Percentiles rank a stretch among this genome's conserved stretches.
phyloP scores from a whole-genome alignment of 2,329 filamentous ascomycete species.

The Verticillium tricorpus region DNA sequence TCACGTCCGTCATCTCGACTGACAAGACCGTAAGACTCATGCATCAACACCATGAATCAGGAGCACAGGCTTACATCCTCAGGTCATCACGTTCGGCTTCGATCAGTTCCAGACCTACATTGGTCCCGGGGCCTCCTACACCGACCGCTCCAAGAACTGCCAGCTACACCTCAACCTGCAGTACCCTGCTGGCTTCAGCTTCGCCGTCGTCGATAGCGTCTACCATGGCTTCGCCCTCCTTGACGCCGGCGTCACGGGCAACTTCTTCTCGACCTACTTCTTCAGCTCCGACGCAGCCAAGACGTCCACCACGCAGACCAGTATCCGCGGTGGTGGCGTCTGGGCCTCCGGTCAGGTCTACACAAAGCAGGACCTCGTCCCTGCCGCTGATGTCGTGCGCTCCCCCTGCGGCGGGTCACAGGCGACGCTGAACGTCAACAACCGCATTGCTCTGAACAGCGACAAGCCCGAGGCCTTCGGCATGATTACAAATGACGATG shows the following conservation, averaged over 20 bases:
- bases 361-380: constrained; percentile 28
- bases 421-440: constrained; percentile 39
- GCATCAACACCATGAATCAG: neutral
- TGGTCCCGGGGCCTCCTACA: constrained; percentile 6
- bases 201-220: constrained; percentile 26
- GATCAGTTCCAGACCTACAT: constrained; percentile 13
- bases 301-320: constrained; percentile 27
- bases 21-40: constrained; percentile 7
- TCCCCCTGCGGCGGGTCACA: constrained; percentile 24
- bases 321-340: constrained; percentile 22
- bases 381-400: constrained; percentile 26
- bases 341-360: constrained; percentile 27
- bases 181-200: constrained; percentile 13
- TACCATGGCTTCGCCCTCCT: constrained; percentile 30
- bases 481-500: constrained; percentile 39
- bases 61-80: neutral
- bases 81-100: constrained; percentile 12
- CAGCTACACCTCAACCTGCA: constrained; percentile 10
- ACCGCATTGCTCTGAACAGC: constrained; percentile 36
- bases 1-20: constrained; percentile 5
- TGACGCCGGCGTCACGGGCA: constrained; percentile 25
- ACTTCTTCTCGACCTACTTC: constrained; percentile 29
- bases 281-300: constrained; percentile 26
- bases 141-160: constrained; percentile 11
- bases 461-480: constrained; percentile 30